These are phyloP conservation scores for Linum lewisii DNA, from an alignment of 345 rosid genomes.

Conservation along the genomic window DNA sequence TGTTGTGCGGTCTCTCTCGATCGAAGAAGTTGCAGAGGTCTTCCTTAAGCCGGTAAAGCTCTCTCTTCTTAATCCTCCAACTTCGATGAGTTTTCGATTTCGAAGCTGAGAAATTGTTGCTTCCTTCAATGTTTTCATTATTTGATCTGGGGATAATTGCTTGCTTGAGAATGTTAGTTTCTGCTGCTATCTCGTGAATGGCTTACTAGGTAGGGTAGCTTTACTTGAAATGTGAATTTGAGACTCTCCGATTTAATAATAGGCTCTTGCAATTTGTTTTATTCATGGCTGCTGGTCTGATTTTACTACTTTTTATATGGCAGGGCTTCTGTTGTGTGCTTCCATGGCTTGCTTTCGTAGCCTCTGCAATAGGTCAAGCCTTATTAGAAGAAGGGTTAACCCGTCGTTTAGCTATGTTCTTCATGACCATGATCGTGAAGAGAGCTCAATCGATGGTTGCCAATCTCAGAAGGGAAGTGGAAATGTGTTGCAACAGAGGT, in stretches of 20 bases:
- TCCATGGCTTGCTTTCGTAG: constrained; percentile 51
- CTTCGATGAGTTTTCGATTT: neutral
- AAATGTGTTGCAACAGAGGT: constrained; percentile 30
- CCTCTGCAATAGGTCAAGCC: constrained; percentile 38
- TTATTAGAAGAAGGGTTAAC: constrained; percentile 24
- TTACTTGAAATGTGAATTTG: neutral
- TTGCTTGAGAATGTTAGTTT: neutral
- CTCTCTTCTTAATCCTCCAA: neutral
- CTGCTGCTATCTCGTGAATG: neutral
- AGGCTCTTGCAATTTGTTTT: neutral
- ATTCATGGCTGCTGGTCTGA: neutral
- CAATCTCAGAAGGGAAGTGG: constrained; percentile 23
- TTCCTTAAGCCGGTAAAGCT: neutral
- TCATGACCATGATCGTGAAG: constrained; percentile 29
- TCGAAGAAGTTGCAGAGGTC: neutral
- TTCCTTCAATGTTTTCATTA: neutral
- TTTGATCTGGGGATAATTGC: neutral
- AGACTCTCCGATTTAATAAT: neutral
- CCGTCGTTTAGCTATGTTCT: constrained; percentile 31
- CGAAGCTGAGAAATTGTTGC: neutral
- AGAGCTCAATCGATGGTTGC: constrained; percentile 15
- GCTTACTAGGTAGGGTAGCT: neutral
- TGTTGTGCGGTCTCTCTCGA: too few species aligned
- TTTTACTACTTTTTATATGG: neutral
- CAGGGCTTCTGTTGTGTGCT: neutral